phyloP scores from a whole-genome alignment of 129 eudicot genomes.

The Lactuca sativa region DNA sequence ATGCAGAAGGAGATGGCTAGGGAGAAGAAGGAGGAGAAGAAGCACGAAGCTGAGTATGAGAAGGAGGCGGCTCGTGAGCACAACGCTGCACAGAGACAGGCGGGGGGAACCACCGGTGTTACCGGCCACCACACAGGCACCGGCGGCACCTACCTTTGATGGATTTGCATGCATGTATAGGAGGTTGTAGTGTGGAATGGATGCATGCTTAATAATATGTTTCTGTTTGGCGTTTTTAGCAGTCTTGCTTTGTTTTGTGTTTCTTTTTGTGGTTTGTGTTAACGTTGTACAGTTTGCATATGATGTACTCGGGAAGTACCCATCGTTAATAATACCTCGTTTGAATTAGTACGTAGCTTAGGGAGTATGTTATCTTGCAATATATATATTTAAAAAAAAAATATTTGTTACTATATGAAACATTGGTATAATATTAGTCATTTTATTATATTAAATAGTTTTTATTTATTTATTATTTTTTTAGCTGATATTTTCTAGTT shows the following conservation, averaged over 20 bases:
- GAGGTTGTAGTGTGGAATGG: background rate
- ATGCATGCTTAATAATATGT: background rate
- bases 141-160: constrained; percentile 44
- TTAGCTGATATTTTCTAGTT: too few relatives aligned
- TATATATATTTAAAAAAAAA: too few relatives aligned
- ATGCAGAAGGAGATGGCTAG: constrained; percentile 61
- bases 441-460: too few relatives aligned
- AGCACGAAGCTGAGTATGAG: constrained; percentile 52
- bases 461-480: too few relatives aligned
- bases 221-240: background rate
- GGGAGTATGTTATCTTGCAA: too few relatives aligned
- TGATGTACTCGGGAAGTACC: constrained; percentile 11
- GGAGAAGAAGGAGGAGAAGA: constrained; percentile 53
- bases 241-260: background rate
- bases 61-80: constrained; percentile 46
- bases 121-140: constrained; percentile 47
- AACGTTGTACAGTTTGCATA: constrained; percentile 10
- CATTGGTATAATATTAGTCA: too few relatives aligned
- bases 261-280: background rate
- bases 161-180: background rate
- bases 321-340: background rate
- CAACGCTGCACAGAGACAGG: constrained; percentile 51
- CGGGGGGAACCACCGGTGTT: constrained; percentile 29
- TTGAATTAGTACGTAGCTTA: background rate
- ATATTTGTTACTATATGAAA: too few relatives aligned